phyloP scores from a whole-genome alignment of 1,139 yeast genomes.

The Ogataea hybrid region DNA sequence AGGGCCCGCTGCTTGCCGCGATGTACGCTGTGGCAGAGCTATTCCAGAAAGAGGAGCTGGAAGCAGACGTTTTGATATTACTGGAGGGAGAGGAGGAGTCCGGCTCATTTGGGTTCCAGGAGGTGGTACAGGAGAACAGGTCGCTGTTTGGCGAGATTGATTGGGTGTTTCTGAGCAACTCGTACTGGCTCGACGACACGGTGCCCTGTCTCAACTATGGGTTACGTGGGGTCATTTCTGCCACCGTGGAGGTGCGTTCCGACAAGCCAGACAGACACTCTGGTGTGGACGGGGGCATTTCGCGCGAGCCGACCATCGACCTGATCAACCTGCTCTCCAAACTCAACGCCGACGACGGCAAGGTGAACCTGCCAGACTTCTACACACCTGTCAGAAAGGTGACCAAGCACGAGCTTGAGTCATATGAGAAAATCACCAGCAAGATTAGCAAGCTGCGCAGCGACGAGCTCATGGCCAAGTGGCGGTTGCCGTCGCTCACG shows the following conservation, averaged over 20 bases:
- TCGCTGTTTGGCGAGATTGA: conserved; percentile 67
- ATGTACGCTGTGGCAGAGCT: conserved; percentile 83
- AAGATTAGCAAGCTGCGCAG: conserved; percentile 39
- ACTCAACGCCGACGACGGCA: conserved; percentile 55
- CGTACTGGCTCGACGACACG: conserved; percentile 89
- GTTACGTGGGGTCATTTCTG: conserved; percentile 84
- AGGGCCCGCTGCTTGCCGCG: conserved; percentile 92
- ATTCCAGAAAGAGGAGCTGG: conserved; percentile 48
- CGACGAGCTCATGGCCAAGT: conserved; percentile 62
- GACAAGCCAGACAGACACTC: conserved; percentile 89
- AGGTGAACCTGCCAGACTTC: conserved; percentile 65
- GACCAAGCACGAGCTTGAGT: conserved; percentile 50
- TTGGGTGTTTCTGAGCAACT: conserved; percentile 86
- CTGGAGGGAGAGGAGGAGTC: conserved; percentile 96
- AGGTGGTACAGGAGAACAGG: conserved; percentile 52
- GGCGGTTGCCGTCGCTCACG: conserved; percentile 91
- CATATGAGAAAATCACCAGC: conserved; percentile 61
- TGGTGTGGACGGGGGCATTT: conserved; percentile 94
- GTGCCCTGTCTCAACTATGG: conserved; percentile 95
- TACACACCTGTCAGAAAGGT: conserved; percentile 62
- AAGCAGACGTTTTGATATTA: conserved; percentile 74
- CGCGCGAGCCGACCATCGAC: conserved; percentile 87
- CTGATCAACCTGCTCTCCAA: conserved; percentile 68
- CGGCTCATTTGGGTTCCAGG: conserved; percentile 84
- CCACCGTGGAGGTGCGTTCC: conserved; percentile 65